Evolutionary conservation across 2,329 filamentous ascomycete species (phyloP), one percentile per base, ranked within the genome.

Genomic region (Microdochium nivale): DNA sequence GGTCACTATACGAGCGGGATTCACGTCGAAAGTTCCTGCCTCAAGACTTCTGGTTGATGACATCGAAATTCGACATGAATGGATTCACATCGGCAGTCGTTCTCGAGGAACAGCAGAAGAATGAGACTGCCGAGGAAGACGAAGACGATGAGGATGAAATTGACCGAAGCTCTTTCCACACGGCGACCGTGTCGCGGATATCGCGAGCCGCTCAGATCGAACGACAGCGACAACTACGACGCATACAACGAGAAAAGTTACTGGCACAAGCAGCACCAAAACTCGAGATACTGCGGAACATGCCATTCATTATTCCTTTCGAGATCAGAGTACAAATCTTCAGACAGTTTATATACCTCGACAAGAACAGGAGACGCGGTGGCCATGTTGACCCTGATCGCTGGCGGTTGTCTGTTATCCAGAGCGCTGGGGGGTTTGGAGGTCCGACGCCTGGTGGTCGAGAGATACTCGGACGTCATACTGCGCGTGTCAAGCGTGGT

Each of bases 261-360:
- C 71, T 95, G 24, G 88, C 91, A 48, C 80, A 86, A 14, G 83
- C 96, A 54, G 89, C 87, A 0, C 92, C 94, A 1, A 86, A 92
- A 58, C 74, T 96, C 10, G 91, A 96, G 62, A 88, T 99, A 4
- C 70, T 99, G 49, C 86, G 94, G 58, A 95, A 97, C 62, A 95
- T 99, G 84, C 94, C 94, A 0, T 99, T 97, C 65, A 88, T 92
- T 58, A 94, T 99, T 46, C 94, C 92, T 0, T 99, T 99, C 60
- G 83, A 88, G 35, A 94, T 88, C 0, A 78, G 94, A 47, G 94
- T 99, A 3, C 83, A 90, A 64, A 92, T 97, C 24, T 97, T 99
- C 67, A 83, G 91, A 27, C 84, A 96, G 62, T 97, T 97, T 60
- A 88, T 97, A n/a, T 71, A 81, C 27, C 74, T 91, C 3, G 94